Conservation (phyloP, 129 eudicot genomes). For the Tanacetum coccineum region DNA sequence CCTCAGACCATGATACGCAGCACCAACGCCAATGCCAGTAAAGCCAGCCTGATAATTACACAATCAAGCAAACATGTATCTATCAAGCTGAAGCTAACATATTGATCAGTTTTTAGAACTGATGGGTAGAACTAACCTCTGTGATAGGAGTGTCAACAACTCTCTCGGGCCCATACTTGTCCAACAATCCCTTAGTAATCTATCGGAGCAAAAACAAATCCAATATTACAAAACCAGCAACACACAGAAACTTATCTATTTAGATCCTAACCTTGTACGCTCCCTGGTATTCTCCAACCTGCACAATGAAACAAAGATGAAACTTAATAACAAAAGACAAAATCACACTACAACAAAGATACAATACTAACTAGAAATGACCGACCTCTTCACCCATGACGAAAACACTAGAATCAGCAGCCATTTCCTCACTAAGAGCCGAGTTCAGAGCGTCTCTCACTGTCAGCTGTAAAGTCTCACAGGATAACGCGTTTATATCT, state of each 20-base stretch:
- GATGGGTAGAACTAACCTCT: constrained; percentile 51
- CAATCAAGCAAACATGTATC: not conserved
- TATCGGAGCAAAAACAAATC: constrained; percentile 19
- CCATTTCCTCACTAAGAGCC: constrained; percentile 97
- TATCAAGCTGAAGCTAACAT: not conserved
- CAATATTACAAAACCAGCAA: not conserved
- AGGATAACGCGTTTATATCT: not conserved
- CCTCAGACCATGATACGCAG: constrained; percentile 86
- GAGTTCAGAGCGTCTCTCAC: constrained; percentile 95
- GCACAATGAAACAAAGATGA: constrained; percentile 5
- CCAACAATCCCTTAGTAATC: constrained; percentile 89
- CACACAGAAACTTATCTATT: not conserved
- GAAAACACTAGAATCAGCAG: constrained; percentile 88
- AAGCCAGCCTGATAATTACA: constrained; percentile 71
- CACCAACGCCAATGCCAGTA: constrained; percentile 92
- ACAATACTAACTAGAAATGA: constrained; percentile 12
- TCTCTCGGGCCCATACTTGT: constrained; percentile 92
- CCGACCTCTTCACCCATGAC: constrained; percentile 99
- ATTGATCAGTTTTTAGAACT: constrained; percentile 5
- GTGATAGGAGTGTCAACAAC: constrained; percentile 94
- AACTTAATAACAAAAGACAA: not conserved
- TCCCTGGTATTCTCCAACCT: constrained; percentile 99
- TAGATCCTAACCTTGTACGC: constrained; percentile 86
- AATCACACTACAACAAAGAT: not conserved
- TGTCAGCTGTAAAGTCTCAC: constrained; percentile 50